Base-by-base conservation (phyloP, 441 rosid genomes). In the Omphalea diandra region DNA sequence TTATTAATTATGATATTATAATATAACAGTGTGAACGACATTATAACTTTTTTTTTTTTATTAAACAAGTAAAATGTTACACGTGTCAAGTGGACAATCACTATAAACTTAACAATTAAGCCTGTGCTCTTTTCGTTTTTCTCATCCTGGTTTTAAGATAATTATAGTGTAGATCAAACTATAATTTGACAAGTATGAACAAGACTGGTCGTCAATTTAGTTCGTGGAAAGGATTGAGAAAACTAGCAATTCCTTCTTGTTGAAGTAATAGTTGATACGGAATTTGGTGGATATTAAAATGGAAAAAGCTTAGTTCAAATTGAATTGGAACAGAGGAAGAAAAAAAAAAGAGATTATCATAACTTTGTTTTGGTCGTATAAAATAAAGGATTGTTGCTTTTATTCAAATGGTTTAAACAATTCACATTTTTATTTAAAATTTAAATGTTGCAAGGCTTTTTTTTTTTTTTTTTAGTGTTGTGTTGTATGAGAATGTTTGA, bases 321-420 rank as follows among this genome's bases (percentile, higher is more conserved):
- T 26, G 36, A 56, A 18, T 8, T 14, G 43, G 27, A n/a, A 36
- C 35, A 55, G 4, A 8, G 17, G 40, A 40, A 52, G n/a, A 8
- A 35, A 22, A 8, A 20, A 22, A 35, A 20, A 44, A 46, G 46
- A 63, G 52, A 27, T 17, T 63, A 14, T 14, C 3, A 5, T 33
- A 50, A 24, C 60, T 52, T 66, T 66, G 36, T 50, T 65, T 7
- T 64, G 14, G 14, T 24, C 14, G 3, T n/a, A 11, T 8, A 27
- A 11, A 20, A 40, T 40, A 68, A 12, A 10, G 20, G 66, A 58
- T 60, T 49, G 20, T 49, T 38, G 61, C 66, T 70, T 14, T 70
- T 14, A 40, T 26, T 52, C 53, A 31, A 61, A 62, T 24, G 62
- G n/a, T 22, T 52, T 17, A 15, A 29, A 41, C 52, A 32, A 35